phyloP scores from a whole-genome alignment of 805 yeast genomes.

The Hagleromyces aurorensis region DNA sequence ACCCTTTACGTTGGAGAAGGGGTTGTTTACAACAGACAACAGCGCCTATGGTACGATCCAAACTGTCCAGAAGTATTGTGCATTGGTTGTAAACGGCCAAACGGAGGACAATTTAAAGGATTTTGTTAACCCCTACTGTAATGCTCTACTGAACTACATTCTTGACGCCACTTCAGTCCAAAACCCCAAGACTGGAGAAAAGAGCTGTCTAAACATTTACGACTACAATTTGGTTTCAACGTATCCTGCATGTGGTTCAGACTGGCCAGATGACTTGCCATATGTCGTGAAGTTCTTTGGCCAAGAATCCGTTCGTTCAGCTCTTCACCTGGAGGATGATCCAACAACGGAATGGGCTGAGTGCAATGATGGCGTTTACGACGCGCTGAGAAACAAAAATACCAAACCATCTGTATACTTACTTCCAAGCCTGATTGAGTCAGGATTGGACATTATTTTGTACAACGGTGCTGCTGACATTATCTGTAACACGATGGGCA shows the following conservation, averaged over 20 bases:
- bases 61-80: conserved; percentile 51
- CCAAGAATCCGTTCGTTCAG: conserved; percentile 38
- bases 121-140: conserved; percentile 36
- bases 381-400: conserved; percentile 40
- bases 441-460: conserved; percentile 53
- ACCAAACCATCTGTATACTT: conserved; percentile 56
- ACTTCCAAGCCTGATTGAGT: conserved; percentile 55
- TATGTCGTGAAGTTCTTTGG: conserved; percentile 48
- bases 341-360: conserved; percentile 58
- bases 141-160: conserved; percentile 25
- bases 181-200: conserved; percentile 18
- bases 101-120: conserved; percentile 11
- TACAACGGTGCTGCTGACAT: conserved; percentile 86
- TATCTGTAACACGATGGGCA: conserved; percentile 78
- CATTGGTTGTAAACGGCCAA: conserved; percentile 38
- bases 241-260: conserved; percentile 82
- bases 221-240: conserved; percentile 64
- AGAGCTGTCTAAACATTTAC: conserved; percentile 74
- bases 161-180: conserved; percentile 20
- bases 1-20: conserved; percentile 58
- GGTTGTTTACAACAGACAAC: conserved; percentile 40
- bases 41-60: conserved; percentile 37
- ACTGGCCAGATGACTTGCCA: conserved; percentile 75
- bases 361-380: conserved; percentile 57
- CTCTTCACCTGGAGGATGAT: conserved; percentile 40